Percentiles rank a stretch among this genome's conserved stretches.
Conservation (phyloP, 2,329 filamentous ascomycete species). For the Sporothrix protearum region DNA sequence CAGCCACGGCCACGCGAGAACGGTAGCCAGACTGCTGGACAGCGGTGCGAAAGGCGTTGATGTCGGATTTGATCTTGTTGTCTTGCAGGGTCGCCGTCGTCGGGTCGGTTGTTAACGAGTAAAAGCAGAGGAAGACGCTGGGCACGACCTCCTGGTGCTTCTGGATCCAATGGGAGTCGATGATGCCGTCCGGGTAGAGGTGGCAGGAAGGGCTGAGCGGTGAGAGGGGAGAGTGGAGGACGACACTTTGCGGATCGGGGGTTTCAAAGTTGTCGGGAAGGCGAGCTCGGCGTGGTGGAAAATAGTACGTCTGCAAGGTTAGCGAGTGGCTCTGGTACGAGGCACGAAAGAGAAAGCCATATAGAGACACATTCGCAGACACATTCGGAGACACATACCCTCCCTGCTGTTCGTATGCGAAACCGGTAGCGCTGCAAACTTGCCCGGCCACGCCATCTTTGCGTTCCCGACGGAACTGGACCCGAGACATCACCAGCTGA, state of each 20-base stretch:
- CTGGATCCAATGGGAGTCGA: constrained; percentile 75
- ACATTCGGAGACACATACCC: constrained; percentile 58
- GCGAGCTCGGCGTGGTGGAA: constrained; percentile 55
- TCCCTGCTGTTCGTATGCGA: constrained; percentile 69
- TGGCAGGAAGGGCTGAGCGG: constrained; percentile 79
- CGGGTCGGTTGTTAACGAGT: constrained; percentile 67
- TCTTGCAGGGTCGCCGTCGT: constrained; percentile 76
- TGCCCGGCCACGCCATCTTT: constrained; percentile 63
- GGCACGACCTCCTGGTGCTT: constrained; percentile 87
- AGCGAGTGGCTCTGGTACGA: neutral
- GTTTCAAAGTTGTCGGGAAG: constrained; percentile 51
- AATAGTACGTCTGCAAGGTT: constrained; percentile 47
- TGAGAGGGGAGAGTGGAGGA: constrained; percentile 88
- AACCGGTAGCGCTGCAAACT: constrained; percentile 56
- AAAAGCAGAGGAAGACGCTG: constrained; percentile 76
- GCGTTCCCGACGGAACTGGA: constrained; percentile 32
- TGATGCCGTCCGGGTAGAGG: constrained; percentile 84
- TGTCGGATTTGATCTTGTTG: constrained; percentile 82
- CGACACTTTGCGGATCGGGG: constrained; percentile 43
- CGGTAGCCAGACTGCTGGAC: constrained; percentile 70
- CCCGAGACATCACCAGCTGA: constrained; percentile 60
- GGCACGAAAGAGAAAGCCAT: too few relatives aligned
- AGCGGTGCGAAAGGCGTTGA: constrained; percentile 69
- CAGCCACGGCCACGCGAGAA: constrained; percentile 69
- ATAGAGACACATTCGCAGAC: neutral